Evolutionary conservation across 116 monocot genomes (phyloP), one percentile per base, ranked within the genome.

Genomic region (Posidonia oceanica): DNA sequence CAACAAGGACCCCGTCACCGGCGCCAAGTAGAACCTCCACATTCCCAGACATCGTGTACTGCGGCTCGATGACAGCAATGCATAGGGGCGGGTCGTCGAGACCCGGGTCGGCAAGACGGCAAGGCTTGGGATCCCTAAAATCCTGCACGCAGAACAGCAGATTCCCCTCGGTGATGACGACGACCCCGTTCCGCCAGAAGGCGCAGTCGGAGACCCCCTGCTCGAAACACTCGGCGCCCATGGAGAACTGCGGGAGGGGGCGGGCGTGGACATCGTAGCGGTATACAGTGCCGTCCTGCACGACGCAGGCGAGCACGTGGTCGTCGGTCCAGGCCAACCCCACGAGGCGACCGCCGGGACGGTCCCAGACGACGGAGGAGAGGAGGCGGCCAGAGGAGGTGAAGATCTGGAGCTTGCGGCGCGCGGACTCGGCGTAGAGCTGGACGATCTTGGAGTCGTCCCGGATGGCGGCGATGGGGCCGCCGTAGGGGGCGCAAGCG

Each of bases 371-470:
- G 52, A 65, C 12, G 70, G 94, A 87, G 66, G 94, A 77, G 66
- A 94, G 62, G 69, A 74, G 79, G 42, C 67, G 17, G 60, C 89
- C 97, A 39, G 97, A 60, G 69, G 91, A 85, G 69, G 77, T 73
- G 85, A 91, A 97, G 66, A 97, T 70, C 68, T 74, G 89, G 76
- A 97, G 97, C 61, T 78, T 72, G 67, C 89, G 89, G 63, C 97
- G 91, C 52, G 97, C 91, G 21, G 97, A 87, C 80, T 97, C 97
- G 55, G 89, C 77, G 70, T 70, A 72, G 66, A 97, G 85, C 77
- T 91, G 97, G 11, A 97, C 92, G 71, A 97, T 86, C 83, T 97
- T 97, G 66, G 97, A 91, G 66, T 97, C 97, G 74, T 97, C 97
- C 37, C 97, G 83, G 71, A 97, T 91, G 69, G 87, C 87, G 48